phyloP scores from a whole-genome alignment of 2,329 filamentous ascomycete species.

The Fusarium algeriense region DNA sequence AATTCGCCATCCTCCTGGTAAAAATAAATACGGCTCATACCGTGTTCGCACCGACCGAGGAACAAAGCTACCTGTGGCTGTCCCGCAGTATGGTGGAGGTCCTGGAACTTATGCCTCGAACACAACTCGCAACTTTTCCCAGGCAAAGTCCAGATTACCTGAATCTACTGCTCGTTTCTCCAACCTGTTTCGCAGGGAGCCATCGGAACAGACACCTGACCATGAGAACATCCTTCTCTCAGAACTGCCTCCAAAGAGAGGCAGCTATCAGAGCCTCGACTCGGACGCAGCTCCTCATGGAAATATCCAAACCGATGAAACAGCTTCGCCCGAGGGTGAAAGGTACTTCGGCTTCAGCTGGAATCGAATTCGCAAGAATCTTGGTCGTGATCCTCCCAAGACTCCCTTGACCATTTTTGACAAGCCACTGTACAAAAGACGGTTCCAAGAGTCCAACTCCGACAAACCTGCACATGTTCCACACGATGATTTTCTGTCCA shows the following conservation, averaged over 20 bases:
- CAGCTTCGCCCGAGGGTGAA: background rate
- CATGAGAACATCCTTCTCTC: conserved; percentile 29
- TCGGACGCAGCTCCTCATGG: conserved; percentile 40
- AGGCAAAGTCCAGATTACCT: conserved; percentile 38
- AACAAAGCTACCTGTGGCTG: conserved; percentile 33
- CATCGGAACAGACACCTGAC: background rate
- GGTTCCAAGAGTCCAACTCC: conserved; percentile 20
- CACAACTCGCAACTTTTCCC: conserved; percentile 37
- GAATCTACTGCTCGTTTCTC: conserved; percentile 46
- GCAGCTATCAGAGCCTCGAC: conserved; percentile 51
- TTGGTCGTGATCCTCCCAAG: conserved; percentile 43
- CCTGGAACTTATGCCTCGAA: conserved; percentile 39
- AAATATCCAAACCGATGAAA: background rate
- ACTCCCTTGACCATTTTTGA: conserved; percentile 41
- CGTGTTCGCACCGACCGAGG: conserved; percentile 42
- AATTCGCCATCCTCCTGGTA: conserved; percentile 44
- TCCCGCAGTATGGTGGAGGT: conserved; percentile 38
- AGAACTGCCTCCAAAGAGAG: conserved; percentile 43
- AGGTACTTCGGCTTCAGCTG: conserved; percentile 46
- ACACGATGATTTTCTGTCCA: conserved; percentile 41
- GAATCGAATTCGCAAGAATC: conserved; percentile 44
- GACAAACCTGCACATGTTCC: conserved; percentile 32
- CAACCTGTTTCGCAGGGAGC: conserved; percentile 43
- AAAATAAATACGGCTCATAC: conserved; percentile 20
- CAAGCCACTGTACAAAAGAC: conserved; percentile 40